phyloP scores from a whole-genome alignment of 352 stramenopile species.

The Phytophthora sp. region DNA sequence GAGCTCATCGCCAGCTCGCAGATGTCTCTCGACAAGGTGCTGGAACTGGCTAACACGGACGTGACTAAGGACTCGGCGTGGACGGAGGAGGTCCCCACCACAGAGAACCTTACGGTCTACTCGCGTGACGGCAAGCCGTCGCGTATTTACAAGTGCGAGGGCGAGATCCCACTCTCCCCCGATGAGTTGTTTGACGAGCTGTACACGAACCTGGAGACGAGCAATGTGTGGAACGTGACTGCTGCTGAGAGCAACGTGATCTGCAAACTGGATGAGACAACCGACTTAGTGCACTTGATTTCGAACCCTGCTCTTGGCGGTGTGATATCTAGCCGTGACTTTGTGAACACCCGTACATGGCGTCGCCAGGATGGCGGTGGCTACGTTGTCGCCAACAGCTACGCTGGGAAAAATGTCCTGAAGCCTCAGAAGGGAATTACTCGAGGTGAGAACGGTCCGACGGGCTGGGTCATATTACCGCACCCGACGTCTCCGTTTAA shows the following conservation, averaged over 20 bases:
- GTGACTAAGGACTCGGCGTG: conserved; percentile 60
- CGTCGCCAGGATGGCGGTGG: conserved; percentile 69
- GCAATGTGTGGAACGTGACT: conserved; percentile 79
- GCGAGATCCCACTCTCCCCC: conserved; percentile 64
- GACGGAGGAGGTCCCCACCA: conserved; percentile 66
- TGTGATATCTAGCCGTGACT: conserved; percentile 84
- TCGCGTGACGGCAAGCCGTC: conserved; percentile 78
- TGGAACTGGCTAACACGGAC: conserved; percentile 51
- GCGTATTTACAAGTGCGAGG: conserved; percentile 80
- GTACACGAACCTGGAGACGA: conserved; percentile 77
- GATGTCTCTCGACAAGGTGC: conserved; percentile 58
- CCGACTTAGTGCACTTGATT: conserved; percentile 74
- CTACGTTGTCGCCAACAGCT: conserved; percentile 71
- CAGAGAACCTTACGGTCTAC: conserved; percentile 64
- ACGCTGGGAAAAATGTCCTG: conserved; percentile 73
- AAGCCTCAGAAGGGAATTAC: conserved; percentile 75
- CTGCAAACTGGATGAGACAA: conserved; percentile 69
- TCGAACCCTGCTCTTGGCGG: conserved; percentile 69
- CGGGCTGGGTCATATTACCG: conserved; percentile 76
- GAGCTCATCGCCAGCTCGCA: conserved; percentile 58
- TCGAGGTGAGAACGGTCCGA: conserved; percentile 79
- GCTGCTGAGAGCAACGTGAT: conserved; percentile 80
- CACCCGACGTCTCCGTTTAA: conserved; percentile 81
- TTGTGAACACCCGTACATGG: conserved; percentile 81
- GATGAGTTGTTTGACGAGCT: conserved; percentile 85